phyloP scores from a whole-genome alignment of 2,329 filamentous ascomycete genomes.

The Sporothrix luriei region DNA sequence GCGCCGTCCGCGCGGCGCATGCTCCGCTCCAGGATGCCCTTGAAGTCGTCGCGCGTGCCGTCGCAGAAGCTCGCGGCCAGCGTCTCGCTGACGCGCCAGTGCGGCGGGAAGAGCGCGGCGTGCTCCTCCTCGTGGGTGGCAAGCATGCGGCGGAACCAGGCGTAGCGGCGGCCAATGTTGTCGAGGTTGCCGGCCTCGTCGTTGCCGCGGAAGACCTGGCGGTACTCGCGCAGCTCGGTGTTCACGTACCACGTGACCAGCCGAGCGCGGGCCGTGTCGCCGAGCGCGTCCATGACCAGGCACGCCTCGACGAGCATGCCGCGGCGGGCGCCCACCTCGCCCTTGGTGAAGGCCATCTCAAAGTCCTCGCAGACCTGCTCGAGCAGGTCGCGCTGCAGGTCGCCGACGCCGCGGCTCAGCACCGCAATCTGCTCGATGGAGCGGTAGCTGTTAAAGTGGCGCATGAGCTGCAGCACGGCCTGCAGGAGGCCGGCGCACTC shows the following conservation, averaged over 20 bases:
- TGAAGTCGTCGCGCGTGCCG: conserved; percentile 92
- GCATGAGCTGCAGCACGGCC: conserved; percentile 96
- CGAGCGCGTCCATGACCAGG: conserved; percentile 90
- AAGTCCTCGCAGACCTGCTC: conserved; percentile 99
- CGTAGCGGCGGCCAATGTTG: conserved; percentile 92
- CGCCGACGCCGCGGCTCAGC: conserved; percentile 86
- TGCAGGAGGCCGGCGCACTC: conserved; percentile 93
- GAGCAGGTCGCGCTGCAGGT: conserved; percentile 86
- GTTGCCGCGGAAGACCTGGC: conserved; percentile 92
- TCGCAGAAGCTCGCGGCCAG: conserved; percentile 93
- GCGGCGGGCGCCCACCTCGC: conserved; percentile 71
- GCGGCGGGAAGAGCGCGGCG: conserved; percentile 77
- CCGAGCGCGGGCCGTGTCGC: conserved; percentile 78
- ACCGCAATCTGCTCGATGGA: conserved; percentile 98
- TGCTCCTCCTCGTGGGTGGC: conserved; percentile 96
- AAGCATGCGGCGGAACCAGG: conserved; percentile 94
- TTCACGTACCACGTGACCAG: conserved; percentile 98
- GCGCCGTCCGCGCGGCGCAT: conserved; percentile 73
- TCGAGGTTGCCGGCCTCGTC: conserved; percentile 95
- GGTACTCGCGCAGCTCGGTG: conserved; percentile 91
- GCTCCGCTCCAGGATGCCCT: conserved; percentile 83
- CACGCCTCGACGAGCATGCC: conserved; percentile 82
- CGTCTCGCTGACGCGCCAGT: conserved; percentile 89
- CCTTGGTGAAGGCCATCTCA: conserved; percentile 89
- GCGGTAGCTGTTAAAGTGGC: conserved; percentile 96